Conservation (phyloP, 495 filamentous ascomycete genomes). For the Xylona heveae region DNA sequence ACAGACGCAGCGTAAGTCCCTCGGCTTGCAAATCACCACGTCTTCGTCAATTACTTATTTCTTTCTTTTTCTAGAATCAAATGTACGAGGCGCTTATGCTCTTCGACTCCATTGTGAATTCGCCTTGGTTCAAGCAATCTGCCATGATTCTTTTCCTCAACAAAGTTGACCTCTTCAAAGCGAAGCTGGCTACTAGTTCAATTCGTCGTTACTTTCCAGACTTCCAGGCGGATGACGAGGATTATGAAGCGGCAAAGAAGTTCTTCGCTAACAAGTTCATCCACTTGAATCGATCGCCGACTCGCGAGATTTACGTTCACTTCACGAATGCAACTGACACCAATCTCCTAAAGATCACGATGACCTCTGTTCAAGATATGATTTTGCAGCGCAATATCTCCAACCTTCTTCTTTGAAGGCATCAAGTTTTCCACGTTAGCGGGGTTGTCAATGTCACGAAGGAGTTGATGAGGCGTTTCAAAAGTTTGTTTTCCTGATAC, state of each 20-base stretch:
- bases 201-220: conserved; percentile 88
- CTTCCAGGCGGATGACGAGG: conserved; percentile 41
- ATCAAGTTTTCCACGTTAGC: not conserved
- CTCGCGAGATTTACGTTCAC: conserved; percentile 67
- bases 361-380: conserved; percentile 96
- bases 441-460: not conserved
- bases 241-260: conserved; percentile 40
- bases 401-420: conserved; percentile 71
- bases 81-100: conserved; percentile 99
- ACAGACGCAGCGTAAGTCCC: conserved; percentile 80
- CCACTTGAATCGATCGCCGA: conserved; percentile 59
- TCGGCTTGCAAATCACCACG: not conserved
- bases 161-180: conserved; percentile 96
- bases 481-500: no score
- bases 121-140: conserved; percentile 91
- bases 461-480: not conserved
- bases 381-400: conserved; percentile 97
- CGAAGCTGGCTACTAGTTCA: conserved; percentile 60
- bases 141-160: conserved; percentile 96
- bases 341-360: conserved; percentile 88
- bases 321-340: conserved; percentile 93
- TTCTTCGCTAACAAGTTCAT: conserved; percentile 87
- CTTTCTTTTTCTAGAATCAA: conserved; percentile 53
- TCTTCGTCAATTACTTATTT: not conserved
- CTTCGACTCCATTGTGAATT: conserved; percentile 93